phyloP scores from a whole-genome alignment of 2,329 filamentous ascomycete genomes.

The Apiospora sp. region DNA sequence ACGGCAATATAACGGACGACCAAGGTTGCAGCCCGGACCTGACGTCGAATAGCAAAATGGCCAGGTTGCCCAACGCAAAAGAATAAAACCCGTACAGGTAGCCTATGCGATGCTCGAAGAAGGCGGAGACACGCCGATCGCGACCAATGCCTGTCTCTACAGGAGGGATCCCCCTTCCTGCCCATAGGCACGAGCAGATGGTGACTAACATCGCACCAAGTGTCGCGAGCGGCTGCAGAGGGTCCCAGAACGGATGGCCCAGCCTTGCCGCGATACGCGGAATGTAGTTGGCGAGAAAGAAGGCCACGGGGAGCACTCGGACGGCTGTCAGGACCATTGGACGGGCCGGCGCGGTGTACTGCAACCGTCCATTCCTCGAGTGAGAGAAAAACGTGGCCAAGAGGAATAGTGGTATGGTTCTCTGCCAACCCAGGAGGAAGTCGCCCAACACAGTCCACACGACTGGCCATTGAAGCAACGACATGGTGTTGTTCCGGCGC shows the following conservation, averaged over 20 bases:
- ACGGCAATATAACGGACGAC: neutral
- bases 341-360: neutral
- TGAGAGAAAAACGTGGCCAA: neutral
- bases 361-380: neutral
- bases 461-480: conserved; percentile 22
- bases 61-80: neutral
- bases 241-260: neutral
- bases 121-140: neutral
- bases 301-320: neutral
- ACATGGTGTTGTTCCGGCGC: conserved; percentile 11
- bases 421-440: neutral
- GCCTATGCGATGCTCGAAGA: neutral
- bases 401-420: conserved; percentile 5
- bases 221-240: neutral
- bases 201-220: neutral
- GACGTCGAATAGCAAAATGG: neutral
- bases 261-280: neutral
- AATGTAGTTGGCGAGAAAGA: neutral
- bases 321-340: neutral
- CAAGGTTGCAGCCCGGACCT: neutral
- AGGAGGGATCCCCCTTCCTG: neutral
- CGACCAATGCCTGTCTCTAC: neutral
- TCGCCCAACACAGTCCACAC: conserved; percentile 19
- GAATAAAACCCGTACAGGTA: neutral
- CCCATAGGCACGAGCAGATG: neutral